Conservation (phyloP, 176 grass and related monocot genomes). For the Sorghum bicolor region DNA sequence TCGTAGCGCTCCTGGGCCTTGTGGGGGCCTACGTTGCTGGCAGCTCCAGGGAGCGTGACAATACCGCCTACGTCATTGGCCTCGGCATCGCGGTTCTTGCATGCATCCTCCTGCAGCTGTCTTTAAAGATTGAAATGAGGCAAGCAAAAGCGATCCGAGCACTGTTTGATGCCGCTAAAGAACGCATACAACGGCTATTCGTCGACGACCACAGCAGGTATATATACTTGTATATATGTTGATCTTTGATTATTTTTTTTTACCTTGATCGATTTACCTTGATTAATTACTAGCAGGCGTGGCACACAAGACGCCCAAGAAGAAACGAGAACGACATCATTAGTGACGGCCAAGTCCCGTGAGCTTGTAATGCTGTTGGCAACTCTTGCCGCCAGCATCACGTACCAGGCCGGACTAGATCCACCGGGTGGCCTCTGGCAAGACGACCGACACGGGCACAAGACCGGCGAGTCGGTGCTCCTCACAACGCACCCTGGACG, state of each 20-base stretch:
- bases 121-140: not conserved
- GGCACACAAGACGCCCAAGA: not conserved
- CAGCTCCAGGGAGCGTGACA: slow-evolving; percentile 18
- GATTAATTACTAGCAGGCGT: too few species aligned
- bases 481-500: not conserved
- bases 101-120: slow-evolving; percentile 18
- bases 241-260: too few species aligned
- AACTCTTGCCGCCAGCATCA: slow-evolving; percentile 41
- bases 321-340: too few species aligned
- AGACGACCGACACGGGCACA: not conserved
- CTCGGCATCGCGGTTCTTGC: slow-evolving; percentile 13
- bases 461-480: slow-evolving; percentile 19
- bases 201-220: not conserved
- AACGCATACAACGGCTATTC: not conserved
- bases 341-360: not conserved
- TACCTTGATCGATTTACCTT: too few species aligned
- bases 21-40: slow-evolving; percentile 31
- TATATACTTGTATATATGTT: too few species aligned
- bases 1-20: not conserved
- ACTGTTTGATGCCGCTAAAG: not conserved
- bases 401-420: slow-evolving; percentile 40
- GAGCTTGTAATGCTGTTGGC: slow-evolving; percentile 46
- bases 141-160: not conserved
- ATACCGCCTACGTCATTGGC: slow-evolving; percentile 18
- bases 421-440: slow-evolving; percentile 54